Evolutionary conservation across 2,329 filamentous ascomycete genomes (phyloP), one percentile per base, ranked within the genome.

Genomic region (Verticillium zaregamsianum): DNA sequence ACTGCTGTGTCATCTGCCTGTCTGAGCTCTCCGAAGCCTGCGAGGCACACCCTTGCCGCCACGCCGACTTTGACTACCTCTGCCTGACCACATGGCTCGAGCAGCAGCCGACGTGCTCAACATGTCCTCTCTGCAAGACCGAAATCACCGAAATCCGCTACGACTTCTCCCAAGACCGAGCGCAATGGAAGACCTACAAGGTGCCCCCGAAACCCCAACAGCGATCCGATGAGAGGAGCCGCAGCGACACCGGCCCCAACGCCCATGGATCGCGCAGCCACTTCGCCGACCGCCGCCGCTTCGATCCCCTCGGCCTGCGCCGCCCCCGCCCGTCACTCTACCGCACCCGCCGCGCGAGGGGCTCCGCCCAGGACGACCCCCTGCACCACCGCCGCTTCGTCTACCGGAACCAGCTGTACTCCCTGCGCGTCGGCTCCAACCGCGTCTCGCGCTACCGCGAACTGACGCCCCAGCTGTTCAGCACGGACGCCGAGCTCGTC

Each of bases 51-150:
- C 93, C 93, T 8, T 98, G 93, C 79, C 83, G 85, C 52, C 93
- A 98, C 78, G 77, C 80, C 62, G 86, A 88, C 67, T 97, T 96
- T 72, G 93, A 97, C 79, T 96, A 93, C 71, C 74, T 92, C 14
- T 98, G 93, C 73, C 83, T 97, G 6, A 77, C 89, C 25, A 93
- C 84, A 75, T 97, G 94, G 93, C 79, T 96, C 5, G 83, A 92
- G 67, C 81, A 90, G 65, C 84, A 85, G 11, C 80, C 88, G 0
- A 84, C 80, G 57, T 97, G 93, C 70, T 49, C 40, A 8, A 84
- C 80, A 57, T 97, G 93, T 70, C 93, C 94, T 20, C 80, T 97
- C 59, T 98, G 93, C 85, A 88, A 88, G 64, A 70, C 79, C 5
- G 66, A 70, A 49, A 79, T 88, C 39, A 68, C 72, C 6, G 80